A percentile compares a stretch with the other conserved stretches of the same genome.
phyloP scores from a whole-genome alignment of 441 rosid genomes.

The Syzygium malaccense region DNA sequence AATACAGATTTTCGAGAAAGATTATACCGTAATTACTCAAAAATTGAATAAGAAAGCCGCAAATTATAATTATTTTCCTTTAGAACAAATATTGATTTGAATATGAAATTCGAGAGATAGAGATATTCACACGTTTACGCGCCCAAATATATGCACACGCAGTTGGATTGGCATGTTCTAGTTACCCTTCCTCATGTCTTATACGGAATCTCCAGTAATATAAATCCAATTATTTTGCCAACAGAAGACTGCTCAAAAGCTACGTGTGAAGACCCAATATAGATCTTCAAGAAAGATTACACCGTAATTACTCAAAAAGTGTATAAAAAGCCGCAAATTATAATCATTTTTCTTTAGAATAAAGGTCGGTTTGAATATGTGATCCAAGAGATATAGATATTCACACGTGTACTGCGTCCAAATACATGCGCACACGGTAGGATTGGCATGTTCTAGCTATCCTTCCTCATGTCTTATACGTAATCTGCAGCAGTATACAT shows the following conservation, averaged over 20 bases:
- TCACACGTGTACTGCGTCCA: neutral
- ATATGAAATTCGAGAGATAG: neutral
- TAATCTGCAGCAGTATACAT: neutral
- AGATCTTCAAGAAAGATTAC: neutral
- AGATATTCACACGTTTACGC: neutral
- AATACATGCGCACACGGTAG: neutral
- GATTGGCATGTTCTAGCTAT: neutral
- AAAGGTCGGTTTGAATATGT: too few species aligned
- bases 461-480: neutral
- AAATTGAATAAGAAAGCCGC: too few species aligned
- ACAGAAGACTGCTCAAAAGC: neutral
- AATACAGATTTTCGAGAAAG: neutral
- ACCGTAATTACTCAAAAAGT: neutral
- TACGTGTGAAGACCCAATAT: neutral
- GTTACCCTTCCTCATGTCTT: neutral
- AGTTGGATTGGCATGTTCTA: neutral
- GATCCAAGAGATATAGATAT: neutral
- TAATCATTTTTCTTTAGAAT: neutral
- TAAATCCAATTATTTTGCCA: neutral
- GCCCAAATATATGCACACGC: neutral
- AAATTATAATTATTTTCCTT: neutral
- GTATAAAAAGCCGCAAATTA: neutral
- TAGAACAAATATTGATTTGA: neutral
- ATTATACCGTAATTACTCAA: neutral
- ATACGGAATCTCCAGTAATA: neutral